Conservation (phyloP, 352 stramenopile genomes). For the Globisporangium iwayamae region DNA sequence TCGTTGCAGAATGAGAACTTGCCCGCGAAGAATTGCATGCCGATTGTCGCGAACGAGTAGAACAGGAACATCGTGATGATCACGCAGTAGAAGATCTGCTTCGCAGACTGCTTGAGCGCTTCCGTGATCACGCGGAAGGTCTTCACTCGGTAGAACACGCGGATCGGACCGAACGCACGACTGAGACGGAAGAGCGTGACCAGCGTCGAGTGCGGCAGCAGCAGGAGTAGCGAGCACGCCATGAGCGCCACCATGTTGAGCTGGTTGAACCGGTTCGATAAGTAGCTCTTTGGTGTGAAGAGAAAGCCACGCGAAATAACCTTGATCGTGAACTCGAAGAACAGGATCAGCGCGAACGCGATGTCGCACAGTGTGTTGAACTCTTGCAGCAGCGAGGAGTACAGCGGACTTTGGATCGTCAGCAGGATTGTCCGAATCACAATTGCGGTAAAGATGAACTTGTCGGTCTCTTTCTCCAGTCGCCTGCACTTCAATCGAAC, state of each 20-base stretch:
- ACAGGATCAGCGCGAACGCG: constrained; percentile 63
- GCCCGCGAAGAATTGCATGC: constrained; percentile 81
- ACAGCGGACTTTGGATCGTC: constrained; percentile 72
- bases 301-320: constrained; percentile 75
- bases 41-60: constrained; percentile 81
- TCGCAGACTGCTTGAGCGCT: constrained; percentile 66
- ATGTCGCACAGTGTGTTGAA: constrained; percentile 73
- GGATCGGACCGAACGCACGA: constrained; percentile 75
- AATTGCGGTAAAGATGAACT: constrained; percentile 81
- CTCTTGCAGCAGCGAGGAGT: constrained; percentile 77
- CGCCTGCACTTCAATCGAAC: constrained; percentile 64
- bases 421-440: constrained; percentile 73
- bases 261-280: constrained; percentile 82
- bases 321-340: constrained; percentile 85
- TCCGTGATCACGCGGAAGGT: constrained; percentile 85
- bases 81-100: constrained; percentile 81
- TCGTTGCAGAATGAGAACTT: constrained; percentile 84
- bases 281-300: constrained; percentile 76
- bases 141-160: constrained; percentile 83
- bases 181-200: constrained; percentile 70
- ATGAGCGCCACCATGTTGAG: constrained; percentile 83
- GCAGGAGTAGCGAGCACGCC: constrained; percentile 63
- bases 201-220: constrained; percentile 76
- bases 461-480: constrained; percentile 79
- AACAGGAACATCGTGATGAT: constrained; percentile 79